These are phyloP conservation scores for Rhododendron mucronatum DNA, from an alignment of 148 eudicot genomes.

Conservation along the genomic window DNA sequence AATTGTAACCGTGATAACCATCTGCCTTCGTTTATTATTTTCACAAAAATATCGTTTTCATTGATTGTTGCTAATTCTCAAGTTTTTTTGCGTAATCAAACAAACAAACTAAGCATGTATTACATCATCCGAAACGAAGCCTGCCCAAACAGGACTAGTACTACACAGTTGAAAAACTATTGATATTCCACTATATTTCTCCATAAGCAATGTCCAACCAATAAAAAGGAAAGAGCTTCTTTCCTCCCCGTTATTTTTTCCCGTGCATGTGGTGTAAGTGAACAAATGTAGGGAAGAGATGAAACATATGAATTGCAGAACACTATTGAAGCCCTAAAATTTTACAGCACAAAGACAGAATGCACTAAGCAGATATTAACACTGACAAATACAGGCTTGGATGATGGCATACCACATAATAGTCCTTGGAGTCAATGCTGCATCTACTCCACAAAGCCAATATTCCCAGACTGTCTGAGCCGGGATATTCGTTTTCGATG, in stretches of 20 bases:
- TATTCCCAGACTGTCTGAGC: conserved; percentile 39
- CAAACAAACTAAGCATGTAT: not conserved
- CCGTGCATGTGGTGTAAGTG: not conserved
- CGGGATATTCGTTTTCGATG: conserved; percentile 67
- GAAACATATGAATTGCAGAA: not conserved
- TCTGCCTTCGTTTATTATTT: not conserved
- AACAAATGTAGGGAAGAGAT: not conserved
- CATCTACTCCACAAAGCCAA: conserved; percentile 15
- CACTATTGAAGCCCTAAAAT: not conserved
- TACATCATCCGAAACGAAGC: not conserved
- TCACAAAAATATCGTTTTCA: not conserved
- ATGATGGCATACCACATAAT: not conserved
- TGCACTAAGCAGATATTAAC: not conserved
- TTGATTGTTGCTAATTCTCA: not conserved
- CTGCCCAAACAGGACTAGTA: not conserved
- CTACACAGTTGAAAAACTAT: not conserved
- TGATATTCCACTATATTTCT: not conserved
- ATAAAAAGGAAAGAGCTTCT: not conserved
- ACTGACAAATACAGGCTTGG: not conserved
- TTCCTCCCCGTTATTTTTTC: not conserved
- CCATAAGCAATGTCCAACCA: not conserved
- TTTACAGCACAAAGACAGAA: not conserved
- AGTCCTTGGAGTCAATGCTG: not conserved
- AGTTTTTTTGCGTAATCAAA: not conserved
- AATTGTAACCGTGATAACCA: not conserved